Percentiles rank a stretch among this genome's conserved stretches.
Evolutionary conservation across 2,329 filamentous ascomycete genomes (phyloP).

Genomic region (Akanthomyces muscarius): DNA sequence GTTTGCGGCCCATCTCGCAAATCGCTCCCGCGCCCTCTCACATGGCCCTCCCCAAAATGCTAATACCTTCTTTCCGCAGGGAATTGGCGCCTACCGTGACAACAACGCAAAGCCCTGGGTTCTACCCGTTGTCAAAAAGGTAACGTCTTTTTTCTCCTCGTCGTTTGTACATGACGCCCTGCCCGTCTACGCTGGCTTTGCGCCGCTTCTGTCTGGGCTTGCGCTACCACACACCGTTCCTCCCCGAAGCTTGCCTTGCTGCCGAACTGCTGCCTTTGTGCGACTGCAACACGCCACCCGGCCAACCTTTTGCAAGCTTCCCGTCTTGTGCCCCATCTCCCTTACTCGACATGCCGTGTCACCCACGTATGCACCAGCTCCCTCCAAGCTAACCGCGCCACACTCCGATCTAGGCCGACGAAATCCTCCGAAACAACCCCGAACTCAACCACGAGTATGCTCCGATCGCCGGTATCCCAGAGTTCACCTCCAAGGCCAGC

Average conservation of each 20-base stretch:
- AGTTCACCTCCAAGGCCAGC: slow-evolving; percentile 85
- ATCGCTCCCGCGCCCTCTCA: background rate
- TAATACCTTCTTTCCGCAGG: slow-evolving; percentile 35
- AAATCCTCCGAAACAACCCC: slow-evolving; percentile 82
- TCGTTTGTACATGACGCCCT: background rate
- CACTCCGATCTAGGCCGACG: slow-evolving; percentile 66
- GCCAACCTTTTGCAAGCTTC: slow-evolving; percentile 1
- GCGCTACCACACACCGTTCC: background rate
- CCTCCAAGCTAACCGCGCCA: slow-evolving; percentile 5
- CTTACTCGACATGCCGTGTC: background rate
- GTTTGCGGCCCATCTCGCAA: background rate
- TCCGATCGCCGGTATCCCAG: slow-evolving; percentile 82
- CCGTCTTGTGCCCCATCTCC: background rate
- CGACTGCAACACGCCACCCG: background rate
- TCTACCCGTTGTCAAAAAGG: slow-evolving; percentile 93
- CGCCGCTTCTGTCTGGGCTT: background rate
- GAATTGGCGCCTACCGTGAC: slow-evolving; percentile 90
- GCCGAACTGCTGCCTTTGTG: background rate
- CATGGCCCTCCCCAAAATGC: background rate
- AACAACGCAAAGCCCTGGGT: slow-evolving; percentile 97
- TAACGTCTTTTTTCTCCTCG: slow-evolving; percentile 35
- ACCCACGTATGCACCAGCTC: background rate
- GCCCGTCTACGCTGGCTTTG: background rate
- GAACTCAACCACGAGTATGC: slow-evolving; percentile 97
- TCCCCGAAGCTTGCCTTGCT: background rate